Conservation (phyloP, 192 early-diverging fungal genomes). For the Coemansia sp. region DNA sequence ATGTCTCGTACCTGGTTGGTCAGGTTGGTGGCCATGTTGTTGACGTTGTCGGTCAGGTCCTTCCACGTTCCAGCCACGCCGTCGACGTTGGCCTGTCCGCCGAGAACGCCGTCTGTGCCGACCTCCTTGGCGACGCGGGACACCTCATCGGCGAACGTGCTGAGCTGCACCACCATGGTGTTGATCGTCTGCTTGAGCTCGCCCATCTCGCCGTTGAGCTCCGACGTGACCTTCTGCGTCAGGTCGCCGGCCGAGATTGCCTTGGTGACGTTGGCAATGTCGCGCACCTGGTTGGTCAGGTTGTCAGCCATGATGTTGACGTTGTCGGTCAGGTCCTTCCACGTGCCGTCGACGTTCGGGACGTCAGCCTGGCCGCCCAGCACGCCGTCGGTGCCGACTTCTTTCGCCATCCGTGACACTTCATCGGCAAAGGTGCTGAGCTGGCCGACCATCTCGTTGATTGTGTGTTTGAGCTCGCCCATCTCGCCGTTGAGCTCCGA, state of each 20-base stretch:
- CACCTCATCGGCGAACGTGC: conserved; percentile 63
- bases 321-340: conserved; percentile 60
- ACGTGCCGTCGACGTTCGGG: conserved; percentile 56
- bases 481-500: conserved; percentile 57
- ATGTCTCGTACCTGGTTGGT: conserved; percentile 67
- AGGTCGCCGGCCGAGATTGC: conserved; percentile 57
- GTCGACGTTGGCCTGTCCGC: conserved; percentile 62
- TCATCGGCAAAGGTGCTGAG: conserved; percentile 61
- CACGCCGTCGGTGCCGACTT: conserved; percentile 63
- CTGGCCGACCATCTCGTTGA: conserved; percentile 65
- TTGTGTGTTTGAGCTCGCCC: conserved; percentile 54
- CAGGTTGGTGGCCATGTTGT: conserved; percentile 65
- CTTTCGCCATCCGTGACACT: conserved; percentile 61
- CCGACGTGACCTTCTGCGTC: conserved; percentile 53
- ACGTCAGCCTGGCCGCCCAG: conserved; percentile 56
- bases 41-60: conserved; percentile 65
- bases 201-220: conserved; percentile 53
- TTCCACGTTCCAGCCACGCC: conserved; percentile 65
- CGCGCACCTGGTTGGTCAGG: conserved; percentile 58
- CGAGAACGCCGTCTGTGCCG: conserved; percentile 62
- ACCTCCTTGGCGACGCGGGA: conserved; percentile 64
- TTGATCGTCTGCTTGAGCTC: conserved; percentile 60
- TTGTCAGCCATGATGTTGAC: conserved; percentile 65
- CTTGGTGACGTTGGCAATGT: conserved; percentile 55
- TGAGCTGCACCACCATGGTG: conserved; percentile 62